Evolutionary conservation across 345 rosid genomes (phyloP), one percentile per base, ranked within the genome.

Genomic region (Carallia pectinifolia): DNA sequence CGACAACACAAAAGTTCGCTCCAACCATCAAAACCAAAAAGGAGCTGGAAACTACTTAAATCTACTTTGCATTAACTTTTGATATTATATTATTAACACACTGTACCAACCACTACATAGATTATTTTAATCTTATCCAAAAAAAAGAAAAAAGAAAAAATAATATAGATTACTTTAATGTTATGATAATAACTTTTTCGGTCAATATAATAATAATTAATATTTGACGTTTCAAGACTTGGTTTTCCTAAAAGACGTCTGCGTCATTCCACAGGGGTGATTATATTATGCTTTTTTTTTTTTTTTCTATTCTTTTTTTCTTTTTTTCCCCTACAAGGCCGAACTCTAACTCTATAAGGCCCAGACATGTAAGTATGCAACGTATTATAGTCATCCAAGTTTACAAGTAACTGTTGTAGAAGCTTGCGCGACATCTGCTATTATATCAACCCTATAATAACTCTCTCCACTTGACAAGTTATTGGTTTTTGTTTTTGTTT

Each of bases 1-100:
- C 91, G 66, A 73, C 85, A 81, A 19, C 70, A 62, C 6, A 47
- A 23, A 23, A 71, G 80, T 85, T 83, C 67, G 85, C 86, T 85
- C 17, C 85, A 83, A 81, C 90, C 71, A 80, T 85, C 77, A 37
- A 65, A 79, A 70, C 82, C 31, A 65, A 66, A 76, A 64, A 5
- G 16, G 69, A 71, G 69, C 70, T 59, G n/a, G 36, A 37, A 6
- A 54, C 6, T 23, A 13, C 6, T 39, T 36, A 4, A 18, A 33
- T 53, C 61, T 33, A 16, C 37, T 55, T 58, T 34, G 53, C 18
- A 52, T 64, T 64, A 29, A 38, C 33, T 65, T 55, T 56, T 56
- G 31, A 12, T 12, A 44, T 44, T 56, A 56, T 56, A 4, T 18
- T 56, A 30, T 19, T 19, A 56, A 27, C 4, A 9, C 31, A 10